Base-by-base conservation (phyloP, 2,329 filamentous ascomycete genomes). In the Colletotrichum camelliae region DNA sequence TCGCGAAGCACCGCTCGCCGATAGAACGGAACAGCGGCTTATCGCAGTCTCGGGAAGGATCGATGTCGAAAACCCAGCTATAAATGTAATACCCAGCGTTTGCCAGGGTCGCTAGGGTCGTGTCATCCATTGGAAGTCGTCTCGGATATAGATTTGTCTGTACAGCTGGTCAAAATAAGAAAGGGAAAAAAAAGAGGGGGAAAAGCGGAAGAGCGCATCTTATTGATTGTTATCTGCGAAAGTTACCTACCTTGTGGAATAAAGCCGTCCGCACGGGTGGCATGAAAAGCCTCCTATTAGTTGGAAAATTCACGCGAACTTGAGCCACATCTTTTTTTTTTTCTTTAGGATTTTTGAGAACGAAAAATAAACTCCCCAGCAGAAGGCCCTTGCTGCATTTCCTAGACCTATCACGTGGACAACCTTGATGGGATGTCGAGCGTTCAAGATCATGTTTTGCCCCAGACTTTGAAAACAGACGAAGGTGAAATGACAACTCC, bases 1-100 rank as follows among this genome's bases (percentile, higher is more conserved):
- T 68, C 31, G 66, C 21, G 29, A 58, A 68, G 21, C 48, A 37
- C 29, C 31, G 48, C 33, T 68, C 66, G 15, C 52, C 48, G 31
- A 68, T 24, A 39, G 66, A 24, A 10, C 48, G 66, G 60, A 68
- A 68, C 7, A 58, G 39, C 0, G 66, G 52, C 21, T 43, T 29
- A 2, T 68, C 21, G 4, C 16, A 27, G 52, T 58, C 48, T 58
- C 33, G 66, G 31, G 6, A 29, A 39, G 66, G 66, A 24, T 33
- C n/a, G 2, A 13, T 29, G 57, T 37, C 31, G 12, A 31, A 55
- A 16, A 27, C 64, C 52, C 52, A 68, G 37, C 4, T 31, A 24
- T 58, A 58, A n/a, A 60, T 39, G 13, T 15, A 10, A 7, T 58
- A 58, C 8, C 29, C 31, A 7, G 13, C 48, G 15, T 31, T 33